Evolutionary conservation across 345 rosid species (phyloP).

Genomic region (Orychophragmus violaceus): DNA sequence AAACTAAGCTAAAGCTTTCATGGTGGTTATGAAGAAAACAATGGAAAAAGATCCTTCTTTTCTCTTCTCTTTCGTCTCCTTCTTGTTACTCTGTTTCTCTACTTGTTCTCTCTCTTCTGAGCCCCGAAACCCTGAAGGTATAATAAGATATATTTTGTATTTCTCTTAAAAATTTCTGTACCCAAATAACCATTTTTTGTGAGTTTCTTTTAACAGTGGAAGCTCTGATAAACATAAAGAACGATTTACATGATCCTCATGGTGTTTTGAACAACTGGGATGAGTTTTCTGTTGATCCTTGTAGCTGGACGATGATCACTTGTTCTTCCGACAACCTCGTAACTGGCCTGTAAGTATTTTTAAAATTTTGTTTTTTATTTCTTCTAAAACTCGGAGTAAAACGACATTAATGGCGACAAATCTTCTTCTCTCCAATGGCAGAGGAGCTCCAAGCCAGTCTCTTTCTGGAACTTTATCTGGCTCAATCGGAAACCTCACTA

Average conservation of each 20-base stretch:
- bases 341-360: slow-evolving; percentile 55
- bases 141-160: background rate
- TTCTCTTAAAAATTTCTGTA: background rate
- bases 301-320: slow-evolving; percentile 95
- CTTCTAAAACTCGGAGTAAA: too few relatives aligned
- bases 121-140: slow-evolving; percentile 90
- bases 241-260: slow-evolving; percentile 60
- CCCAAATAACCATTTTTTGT: too few relatives aligned
- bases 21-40: slow-evolving; percentile 23
- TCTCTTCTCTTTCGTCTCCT: slow-evolving; percentile 23
- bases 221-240: slow-evolving; percentile 60
- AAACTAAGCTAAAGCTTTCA: slow-evolving; percentile 19
- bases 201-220: slow-evolving; percentile 44
- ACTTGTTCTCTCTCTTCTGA: slow-evolving; percentile 47
- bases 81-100: slow-evolving; percentile 29
- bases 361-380: background rate
- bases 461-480: slow-evolving; percentile 79
- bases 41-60: slow-evolving; percentile 1
- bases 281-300: slow-evolving; percentile 90
- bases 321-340: slow-evolving; percentile 82
- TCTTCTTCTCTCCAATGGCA: slow-evolving; percentile 26
- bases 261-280: slow-evolving; percentile 95
- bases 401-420: slow-evolving; percentile 20
- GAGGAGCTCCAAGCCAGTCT: slow-evolving; percentile 94
- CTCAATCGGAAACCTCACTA: slow-evolving; percentile 73